These are phyloP conservation scores for Starmera dryadoides DNA, from an alignment of 805 yeast species.

Conservation along the genomic window DNA sequence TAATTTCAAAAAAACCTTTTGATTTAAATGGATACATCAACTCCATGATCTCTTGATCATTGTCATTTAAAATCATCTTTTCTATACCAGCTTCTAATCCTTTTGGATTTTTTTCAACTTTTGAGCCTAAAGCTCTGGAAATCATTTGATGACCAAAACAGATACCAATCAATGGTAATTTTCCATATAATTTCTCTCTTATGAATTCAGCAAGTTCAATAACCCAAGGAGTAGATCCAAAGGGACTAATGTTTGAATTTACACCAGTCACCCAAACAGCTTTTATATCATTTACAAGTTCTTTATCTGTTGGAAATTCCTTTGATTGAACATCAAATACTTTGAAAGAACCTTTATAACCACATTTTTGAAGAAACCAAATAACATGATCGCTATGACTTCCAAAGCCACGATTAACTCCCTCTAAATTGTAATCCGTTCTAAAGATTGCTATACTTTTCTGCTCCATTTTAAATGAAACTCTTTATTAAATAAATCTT, in stretches of 20 bases:
- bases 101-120: constrained; percentile 44
- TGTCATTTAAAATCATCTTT: constrained; percentile 38
- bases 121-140: constrained; percentile 56
- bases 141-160: constrained; percentile 88
- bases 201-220: constrained; percentile 29
- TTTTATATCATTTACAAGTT: constrained; percentile 18
- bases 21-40: constrained; percentile 12
- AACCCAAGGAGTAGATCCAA: constrained; percentile 36
- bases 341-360: constrained; percentile 16
- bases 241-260: constrained; percentile 38
- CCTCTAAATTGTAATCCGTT: constrained; percentile 15
- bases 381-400: constrained; percentile 45
- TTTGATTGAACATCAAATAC: constrained; percentile 31
- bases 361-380: constrained; percentile 22
- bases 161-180: constrained; percentile 51
- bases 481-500: too few species aligned
- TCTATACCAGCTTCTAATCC: constrained; percentile 74
- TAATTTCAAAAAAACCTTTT: constrained; percentile 24
- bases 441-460: constrained; percentile 14
- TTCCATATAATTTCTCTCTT: constrained; percentile 3
- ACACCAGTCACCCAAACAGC: constrained; percentile 45
- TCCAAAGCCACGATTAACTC: constrained; percentile 30
- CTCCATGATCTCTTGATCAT: constrained; percentile 26
- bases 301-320: constrained; percentile 19
- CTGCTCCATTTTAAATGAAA: too few species aligned